Evolutionary conservation across 176 grass and related monocot genomes (phyloP), one percentile per base, ranked within the genome.

Genomic region (Musa acuminata): DNA sequence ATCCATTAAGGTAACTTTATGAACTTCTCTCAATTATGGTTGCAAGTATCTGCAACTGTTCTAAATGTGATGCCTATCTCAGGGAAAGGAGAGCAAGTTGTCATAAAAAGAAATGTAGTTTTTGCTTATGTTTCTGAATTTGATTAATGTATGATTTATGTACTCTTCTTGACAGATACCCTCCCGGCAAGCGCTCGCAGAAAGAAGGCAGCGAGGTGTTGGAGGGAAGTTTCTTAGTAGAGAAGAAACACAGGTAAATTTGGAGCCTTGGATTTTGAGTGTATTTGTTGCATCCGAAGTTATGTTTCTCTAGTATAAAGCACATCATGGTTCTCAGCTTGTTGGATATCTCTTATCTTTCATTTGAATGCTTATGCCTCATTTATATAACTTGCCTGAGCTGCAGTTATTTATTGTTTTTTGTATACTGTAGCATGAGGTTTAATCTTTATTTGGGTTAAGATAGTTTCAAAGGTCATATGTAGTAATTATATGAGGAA

Each of bases 191-290:
- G 94, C 87, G 64, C 85, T 93, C 49, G 94, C 94, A 62, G 90
- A 91, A 83, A 83, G 94, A 73, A 85, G 90, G 74, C 87, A 77
- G 72, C 81, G 94, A 80, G 82, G 90, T 8, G 79, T 85, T 67
- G 90, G 87, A 29, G 94, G 94, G 14, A 90, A 93, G 78, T 93
- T 97, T 71, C 90, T 97, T 35, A 78, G 90, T 83, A 93, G 90
- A 80, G 90, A 90, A 80, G 87, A 93, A 2, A 73, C 49, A 51
- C 79, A 97, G 90, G 94, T 97, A 80, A 12, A n/a, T 16, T 26
- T 73, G 71, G 26, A 53, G 20, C 71, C 50, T 19, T 49, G 6
- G 67, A 29, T 69, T 78, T 78, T 27, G 51, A 80, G 12, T 14
- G 2, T 17, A 21, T 49, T 69, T 48, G 14, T 49, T 69, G 14